These are phyloP conservation scores for Boletus albobrunnescens DNA, from an alignment of 1,284 basidiomycete genomes.

Conservation along the genomic window DNA sequence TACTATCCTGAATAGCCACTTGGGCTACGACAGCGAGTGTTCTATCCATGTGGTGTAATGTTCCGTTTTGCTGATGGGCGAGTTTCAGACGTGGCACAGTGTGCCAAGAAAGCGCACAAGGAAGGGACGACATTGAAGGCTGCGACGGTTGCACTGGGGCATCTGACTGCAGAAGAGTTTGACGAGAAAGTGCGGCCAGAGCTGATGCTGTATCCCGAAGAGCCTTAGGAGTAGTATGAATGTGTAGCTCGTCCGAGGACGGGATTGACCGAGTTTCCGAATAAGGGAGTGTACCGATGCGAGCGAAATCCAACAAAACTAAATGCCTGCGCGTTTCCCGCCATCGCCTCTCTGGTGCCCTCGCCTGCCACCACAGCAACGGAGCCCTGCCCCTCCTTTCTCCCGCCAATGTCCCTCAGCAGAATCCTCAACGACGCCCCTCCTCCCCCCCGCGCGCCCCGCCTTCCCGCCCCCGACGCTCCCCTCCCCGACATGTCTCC, in stretches of 20 bases:
- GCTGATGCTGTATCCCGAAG: constrained; percentile 76
- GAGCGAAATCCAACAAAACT: constrained; percentile 38
- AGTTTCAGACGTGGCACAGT: constrained; percentile 86
- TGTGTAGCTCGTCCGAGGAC: constrained; percentile 1
- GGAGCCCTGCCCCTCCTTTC: neutral
- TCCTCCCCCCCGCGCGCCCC: constrained; percentile 28
- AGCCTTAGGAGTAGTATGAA: constrained; percentile 29
- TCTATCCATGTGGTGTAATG: neutral
- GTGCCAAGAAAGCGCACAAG: constrained; percentile 99
- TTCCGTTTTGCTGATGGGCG: constrained; percentile 9
- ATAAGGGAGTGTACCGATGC: constrained; percentile 34
- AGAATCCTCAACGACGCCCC: constrained; percentile 72
- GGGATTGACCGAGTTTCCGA: constrained; percentile 26
- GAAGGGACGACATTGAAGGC: constrained; percentile 96
- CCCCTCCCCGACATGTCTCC: constrained; percentile 27
- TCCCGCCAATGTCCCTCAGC: constrained; percentile 60
- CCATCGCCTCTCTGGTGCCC: constrained; percentile 32
- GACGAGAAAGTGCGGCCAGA: constrained; percentile 95
- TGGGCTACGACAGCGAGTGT: constrained; percentile 90
- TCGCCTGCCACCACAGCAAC: constrained; percentile 15
- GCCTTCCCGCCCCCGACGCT: constrained; percentile 22
- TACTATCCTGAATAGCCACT: constrained; percentile 88
- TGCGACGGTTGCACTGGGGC: constrained; percentile 85
- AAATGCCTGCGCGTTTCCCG: constrained; percentile 36
- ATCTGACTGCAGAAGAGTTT: constrained; percentile 89